These are phyloP conservation scores for Rubroboletus satanas DNA, from an alignment of 768 basidiomycete genomes.

Conservation along the genomic window DNA sequence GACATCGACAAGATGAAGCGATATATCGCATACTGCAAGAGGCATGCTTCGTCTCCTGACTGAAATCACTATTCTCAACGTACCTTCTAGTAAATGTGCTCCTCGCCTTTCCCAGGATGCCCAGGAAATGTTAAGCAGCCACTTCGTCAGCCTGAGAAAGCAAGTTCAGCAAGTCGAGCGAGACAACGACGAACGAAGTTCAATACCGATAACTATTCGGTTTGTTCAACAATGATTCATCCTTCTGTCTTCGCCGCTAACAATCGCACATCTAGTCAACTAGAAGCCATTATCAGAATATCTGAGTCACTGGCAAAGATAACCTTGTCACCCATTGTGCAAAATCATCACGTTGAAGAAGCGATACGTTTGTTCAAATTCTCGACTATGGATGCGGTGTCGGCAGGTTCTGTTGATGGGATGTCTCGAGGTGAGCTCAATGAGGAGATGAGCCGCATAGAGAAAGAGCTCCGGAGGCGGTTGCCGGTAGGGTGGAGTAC, in stretches of 20 bases:
- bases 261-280: conserved; percentile 51
- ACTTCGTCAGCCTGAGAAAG: conserved; percentile 90
- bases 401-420: conserved; percentile 90
- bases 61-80: not conserved
- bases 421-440: conserved; percentile 87
- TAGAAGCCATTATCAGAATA: conserved; percentile 98
- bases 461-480: conserved; percentile 77
- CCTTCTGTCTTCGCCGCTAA: conserved; percentile 1
- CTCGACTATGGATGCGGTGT: conserved; percentile 98
- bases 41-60: conserved; percentile 42
- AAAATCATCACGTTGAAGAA: conserved; percentile 94
- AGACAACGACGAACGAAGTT: conserved; percentile 96
- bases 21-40: conserved; percentile 94
- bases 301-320: conserved; percentile 96
- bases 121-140: conserved; percentile 92
- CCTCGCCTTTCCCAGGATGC: conserved; percentile 91
- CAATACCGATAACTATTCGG: conserved; percentile 98
- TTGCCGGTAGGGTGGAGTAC: conserved; percentile 96
- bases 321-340: conserved; percentile 81
- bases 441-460: conserved; percentile 89
- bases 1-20: conserved; percentile 98
- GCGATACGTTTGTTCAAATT: conserved; percentile 97
- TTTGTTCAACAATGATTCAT: conserved; percentile 35
- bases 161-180: conserved; percentile 94
- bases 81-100: conserved; percentile 77